Percentiles rank a stretch among this genome's conserved stretches.
These are phyloP conservation scores for Jamesozyma rosinii DNA, from an alignment of 805 yeast genomes.

Conservation along the genomic window DNA sequence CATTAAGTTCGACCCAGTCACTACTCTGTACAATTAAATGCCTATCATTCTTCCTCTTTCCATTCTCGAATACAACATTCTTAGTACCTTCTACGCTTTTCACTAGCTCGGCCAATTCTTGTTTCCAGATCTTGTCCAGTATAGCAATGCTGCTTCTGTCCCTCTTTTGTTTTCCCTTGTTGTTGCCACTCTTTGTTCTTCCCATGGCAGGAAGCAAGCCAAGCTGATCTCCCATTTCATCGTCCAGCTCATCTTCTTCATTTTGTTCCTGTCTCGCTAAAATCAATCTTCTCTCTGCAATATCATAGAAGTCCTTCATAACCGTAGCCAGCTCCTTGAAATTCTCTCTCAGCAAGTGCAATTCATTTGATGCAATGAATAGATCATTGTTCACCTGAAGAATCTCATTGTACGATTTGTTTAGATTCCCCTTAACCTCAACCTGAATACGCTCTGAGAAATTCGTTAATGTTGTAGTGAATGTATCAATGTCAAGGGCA, in stretches of 20 bases:
- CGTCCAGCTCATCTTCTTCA: not conserved
- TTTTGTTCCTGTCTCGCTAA: conserved; percentile 36
- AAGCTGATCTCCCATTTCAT: not conserved
- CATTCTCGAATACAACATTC: conserved; percentile 5
- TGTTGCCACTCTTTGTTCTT: not conserved
- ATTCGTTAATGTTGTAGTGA: conserved; percentile 44
- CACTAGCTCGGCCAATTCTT: conserved; percentile 58
- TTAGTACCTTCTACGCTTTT: conserved; percentile 80
- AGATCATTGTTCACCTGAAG: conserved; percentile 52
- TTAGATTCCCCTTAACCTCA: conserved; percentile 51
- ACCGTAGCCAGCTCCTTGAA: conserved; percentile 54
- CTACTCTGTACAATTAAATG: conserved; percentile 73
- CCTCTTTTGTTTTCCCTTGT: conserved; percentile 13
- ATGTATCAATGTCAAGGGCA: conserved; percentile 63
- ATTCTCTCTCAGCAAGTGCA: conserved; percentile 50
- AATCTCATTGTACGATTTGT: conserved; percentile 55
- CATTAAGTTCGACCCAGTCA: conserved; percentile 79
- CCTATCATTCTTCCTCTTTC: conserved; percentile 38
- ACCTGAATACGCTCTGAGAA: conserved; percentile 43
- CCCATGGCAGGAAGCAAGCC: conserved; percentile 20
- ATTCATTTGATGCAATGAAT: conserved; percentile 51
- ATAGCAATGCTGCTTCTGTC: conserved; percentile 66
- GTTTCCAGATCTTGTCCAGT: conserved; percentile 74
- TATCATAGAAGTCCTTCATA: conserved; percentile 47
- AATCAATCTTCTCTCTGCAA: conserved; percentile 50